Conservation (phyloP, 352 stramenopile species). For the Phytophthora brassicae region DNA sequence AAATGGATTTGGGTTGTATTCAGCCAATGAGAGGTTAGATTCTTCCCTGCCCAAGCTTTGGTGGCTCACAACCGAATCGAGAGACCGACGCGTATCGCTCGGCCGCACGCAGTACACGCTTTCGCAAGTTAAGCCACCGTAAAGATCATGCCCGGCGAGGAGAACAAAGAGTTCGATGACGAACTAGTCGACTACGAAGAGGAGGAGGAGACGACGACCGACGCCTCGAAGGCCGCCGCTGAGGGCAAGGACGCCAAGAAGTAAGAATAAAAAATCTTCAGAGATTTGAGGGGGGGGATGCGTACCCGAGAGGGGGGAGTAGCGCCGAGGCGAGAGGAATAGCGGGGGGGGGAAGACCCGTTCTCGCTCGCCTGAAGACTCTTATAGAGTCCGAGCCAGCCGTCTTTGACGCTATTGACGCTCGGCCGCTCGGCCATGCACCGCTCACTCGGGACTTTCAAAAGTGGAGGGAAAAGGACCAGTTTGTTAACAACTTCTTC, state of each 20-base stretch:
- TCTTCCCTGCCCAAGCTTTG: slow-evolving; percentile 11
- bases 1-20: slow-evolving; percentile 5
- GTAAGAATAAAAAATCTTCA: slow-evolving; percentile 68
- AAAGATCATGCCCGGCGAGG: slow-evolving; percentile 69
- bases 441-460: slow-evolving; percentile 14
- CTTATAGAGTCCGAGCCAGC: slow-evolving; percentile 6
- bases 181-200: slow-evolving; percentile 90
- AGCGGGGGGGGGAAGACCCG: slow-evolving; percentile 18
- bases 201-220: slow-evolving; percentile 83
- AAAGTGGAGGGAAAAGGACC: slow-evolving; percentile 27
- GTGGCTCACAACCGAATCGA: slow-evolving; percentile 42
- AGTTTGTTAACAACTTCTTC: slow-evolving; percentile 86
- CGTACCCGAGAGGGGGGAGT: slow-evolving; percentile 22
- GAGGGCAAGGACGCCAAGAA: slow-evolving; percentile 90
- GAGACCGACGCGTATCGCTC: slow-evolving; percentile 21
- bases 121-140: slow-evolving; percentile 1
- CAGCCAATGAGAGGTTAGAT: slow-evolving; percentile 2
- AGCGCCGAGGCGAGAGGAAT: slow-evolving; percentile 23
- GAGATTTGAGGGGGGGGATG: slow-evolving; percentile 15
- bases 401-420: slow-evolving; percentile 28
- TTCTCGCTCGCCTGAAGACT: slow-evolving; percentile 26
- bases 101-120: slow-evolving; percentile 4
- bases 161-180: slow-evolving; percentile 90
- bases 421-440: slow-evolving; percentile 23
- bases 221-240: slow-evolving; percentile 65